Percentiles rank a stretch among this genome's conserved stretches.
phyloP scores from a whole-genome alignment of 345 rosid genomes.

The Schrenkiella parvula region DNA sequence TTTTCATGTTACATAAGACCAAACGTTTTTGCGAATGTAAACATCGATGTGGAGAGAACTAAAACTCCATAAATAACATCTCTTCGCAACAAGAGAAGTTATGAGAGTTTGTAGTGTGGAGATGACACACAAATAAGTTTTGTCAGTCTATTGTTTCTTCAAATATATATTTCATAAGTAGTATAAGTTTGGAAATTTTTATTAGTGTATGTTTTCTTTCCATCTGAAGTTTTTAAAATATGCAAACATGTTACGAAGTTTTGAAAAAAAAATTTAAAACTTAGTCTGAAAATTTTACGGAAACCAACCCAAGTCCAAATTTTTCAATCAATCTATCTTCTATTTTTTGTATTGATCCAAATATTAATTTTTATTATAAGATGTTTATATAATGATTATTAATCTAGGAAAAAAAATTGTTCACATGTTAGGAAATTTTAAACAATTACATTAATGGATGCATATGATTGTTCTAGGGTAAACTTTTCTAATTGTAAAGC shows the following conservation, averaged over 20 bases:
- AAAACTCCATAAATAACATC: background rate
- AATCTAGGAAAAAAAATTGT: background rate
- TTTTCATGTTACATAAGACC: constrained; percentile 14
- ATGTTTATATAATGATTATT: background rate
- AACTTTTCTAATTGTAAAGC: background rate
- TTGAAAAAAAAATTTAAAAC: no score
- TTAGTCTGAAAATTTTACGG: no score
- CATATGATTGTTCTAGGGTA: background rate
- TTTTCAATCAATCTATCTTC: background rate
- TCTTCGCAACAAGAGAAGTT: background rate
- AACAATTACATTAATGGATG: background rate
- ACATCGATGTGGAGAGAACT: background rate
- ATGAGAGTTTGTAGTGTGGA: background rate
- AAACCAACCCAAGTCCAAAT: no score
- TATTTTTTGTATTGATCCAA: background rate
- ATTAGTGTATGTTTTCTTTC: no score
- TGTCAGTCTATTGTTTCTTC: background rate
- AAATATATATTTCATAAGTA: no score
- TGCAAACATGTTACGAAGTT: no score
- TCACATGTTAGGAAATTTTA: background rate
- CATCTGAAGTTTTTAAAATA: no score
- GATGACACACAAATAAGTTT: background rate
- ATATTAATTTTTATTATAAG: background rate
- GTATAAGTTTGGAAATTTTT: no score
- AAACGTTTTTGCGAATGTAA: constrained; percentile 8